Evolutionary conservation across 2,329 filamentous ascomycete genomes (phyloP).

Genomic region (Microsporum canis): DNA sequence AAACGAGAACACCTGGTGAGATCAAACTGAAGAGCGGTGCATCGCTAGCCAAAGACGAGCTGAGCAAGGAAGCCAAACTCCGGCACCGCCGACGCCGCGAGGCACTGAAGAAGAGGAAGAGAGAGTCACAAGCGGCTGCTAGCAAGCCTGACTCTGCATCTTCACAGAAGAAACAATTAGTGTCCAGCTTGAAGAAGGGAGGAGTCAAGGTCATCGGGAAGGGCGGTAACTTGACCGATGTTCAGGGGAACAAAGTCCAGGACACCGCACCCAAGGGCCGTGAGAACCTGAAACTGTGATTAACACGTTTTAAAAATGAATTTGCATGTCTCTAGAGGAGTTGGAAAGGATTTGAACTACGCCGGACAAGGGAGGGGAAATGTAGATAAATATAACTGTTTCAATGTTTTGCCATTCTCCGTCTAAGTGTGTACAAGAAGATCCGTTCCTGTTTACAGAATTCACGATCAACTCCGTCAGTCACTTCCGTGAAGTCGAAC

Average conservation of each 20-base stretch:
- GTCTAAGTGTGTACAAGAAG: constrained; percentile 27
- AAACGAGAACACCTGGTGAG: constrained; percentile 55
- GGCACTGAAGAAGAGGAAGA: constrained; percentile 61
- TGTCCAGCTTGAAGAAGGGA: constrained; percentile 65
- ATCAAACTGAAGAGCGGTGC: constrained; percentile 66
- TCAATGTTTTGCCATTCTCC: constrained; percentile 6
- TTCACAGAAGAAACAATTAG: constrained; percentile 42
- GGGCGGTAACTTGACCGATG: constrained; percentile 72
- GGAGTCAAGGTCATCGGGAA: constrained; percentile 86
- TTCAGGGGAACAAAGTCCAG: constrained; percentile 66
- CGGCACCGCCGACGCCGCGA: constrained; percentile 69
- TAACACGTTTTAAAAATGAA: not conserved
- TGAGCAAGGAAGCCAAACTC: constrained; percentile 75
- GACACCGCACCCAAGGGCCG: constrained; percentile 17
- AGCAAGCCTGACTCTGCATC: constrained; percentile 37
- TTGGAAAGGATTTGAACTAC: not conserved
- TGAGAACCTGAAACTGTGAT: constrained; percentile 28
- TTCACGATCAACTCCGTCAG: constrained; percentile 40
- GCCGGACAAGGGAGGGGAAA: not conserved
- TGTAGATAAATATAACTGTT: not conserved
- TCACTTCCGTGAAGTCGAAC: constrained; percentile 52
- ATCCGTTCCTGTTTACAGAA: constrained; percentile 30
- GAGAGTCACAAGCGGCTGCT: constrained; percentile 34
- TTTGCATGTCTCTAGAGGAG: not conserved
- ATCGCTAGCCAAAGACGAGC: constrained; percentile 70